These are phyloP conservation scores for Leishmania tarentolae DNA, from an alignment of 208 protist genomes.

Conservation along the genomic window DNA sequence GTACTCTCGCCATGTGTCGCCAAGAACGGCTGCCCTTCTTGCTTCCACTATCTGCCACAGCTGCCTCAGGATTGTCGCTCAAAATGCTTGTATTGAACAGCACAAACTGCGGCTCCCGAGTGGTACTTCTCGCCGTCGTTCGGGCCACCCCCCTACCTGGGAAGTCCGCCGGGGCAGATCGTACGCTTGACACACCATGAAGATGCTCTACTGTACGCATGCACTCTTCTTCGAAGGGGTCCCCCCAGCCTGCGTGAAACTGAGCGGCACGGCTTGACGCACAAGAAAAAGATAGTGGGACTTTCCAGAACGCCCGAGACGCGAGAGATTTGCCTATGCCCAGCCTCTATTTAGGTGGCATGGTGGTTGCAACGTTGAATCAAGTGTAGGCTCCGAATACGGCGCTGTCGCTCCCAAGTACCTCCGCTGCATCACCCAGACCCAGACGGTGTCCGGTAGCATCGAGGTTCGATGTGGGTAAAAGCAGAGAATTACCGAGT, in stretches of 20 bases:
- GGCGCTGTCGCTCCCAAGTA: slow-evolving; percentile 35
- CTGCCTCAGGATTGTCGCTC: slow-evolving; percentile 16
- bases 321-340: slow-evolving; percentile 29
- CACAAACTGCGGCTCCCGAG: slow-evolving; percentile 25
- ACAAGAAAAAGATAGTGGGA: slow-evolving; percentile 44
- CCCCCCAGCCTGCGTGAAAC: slow-evolving; percentile 27
- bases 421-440: slow-evolving; percentile 32
- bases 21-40: not conserved
- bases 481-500: slow-evolving; percentile 46
- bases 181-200: slow-evolving; percentile 13
- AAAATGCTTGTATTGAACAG: slow-evolving; percentile 34
- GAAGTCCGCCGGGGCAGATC: not conserved
- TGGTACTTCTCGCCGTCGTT: slow-evolving; percentile 1
- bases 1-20: not conserved
- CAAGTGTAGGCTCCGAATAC: slow-evolving; percentile 49
- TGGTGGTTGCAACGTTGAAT: slow-evolving; percentile 45
- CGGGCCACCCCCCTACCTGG: not conserved
- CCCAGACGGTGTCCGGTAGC: slow-evolving; percentile 34
- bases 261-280: slow-evolving; percentile 32
- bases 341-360: slow-evolving; percentile 34
- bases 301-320: slow-evolving; percentile 32
- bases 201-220: slow-evolving; percentile 38
- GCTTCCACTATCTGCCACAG: not conserved
- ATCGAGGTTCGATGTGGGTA: slow-evolving; percentile 60
- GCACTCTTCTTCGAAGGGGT: slow-evolving; percentile 37